A percentile compares a stretch with the other conserved stretches of the same genome.
These are phyloP conservation scores for Ophiocordyceps camponoti-saundersi DNA, from an alignment of 2,329 filamentous ascomycete genomes.

Conservation along the genomic window DNA sequence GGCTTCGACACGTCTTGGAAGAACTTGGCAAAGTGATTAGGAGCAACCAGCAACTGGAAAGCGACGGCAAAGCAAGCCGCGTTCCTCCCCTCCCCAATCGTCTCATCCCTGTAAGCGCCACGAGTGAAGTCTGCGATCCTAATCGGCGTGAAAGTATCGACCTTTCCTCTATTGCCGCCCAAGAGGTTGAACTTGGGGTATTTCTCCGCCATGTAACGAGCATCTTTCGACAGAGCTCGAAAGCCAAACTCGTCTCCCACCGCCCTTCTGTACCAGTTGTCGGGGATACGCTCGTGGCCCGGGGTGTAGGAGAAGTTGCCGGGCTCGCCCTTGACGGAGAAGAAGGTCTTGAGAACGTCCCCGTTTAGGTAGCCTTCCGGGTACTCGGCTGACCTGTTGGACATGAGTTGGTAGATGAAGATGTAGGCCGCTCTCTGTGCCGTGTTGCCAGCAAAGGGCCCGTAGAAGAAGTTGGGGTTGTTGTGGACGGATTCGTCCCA, in stretches of 20 bases:
- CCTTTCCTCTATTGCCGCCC: conserved; percentile 31
- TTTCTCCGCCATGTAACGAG: conserved; percentile 13
- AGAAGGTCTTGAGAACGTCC: conserved; percentile 1
- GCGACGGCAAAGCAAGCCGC: neutral
- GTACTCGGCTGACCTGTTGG: conserved; percentile 23
- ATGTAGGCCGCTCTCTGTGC: conserved; percentile 27
- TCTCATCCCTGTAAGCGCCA: conserved; percentile 21
- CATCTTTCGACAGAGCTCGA: conserved; percentile 18
- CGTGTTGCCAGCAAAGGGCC: conserved; percentile 26
- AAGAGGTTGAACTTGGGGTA: conserved; percentile 9
- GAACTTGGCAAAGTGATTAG: neutral
- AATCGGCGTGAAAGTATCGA: conserved; percentile 30
- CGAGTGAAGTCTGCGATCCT: conserved; percentile 23
- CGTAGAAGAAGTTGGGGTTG: conserved; percentile 37
- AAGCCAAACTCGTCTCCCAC: conserved; percentile 23
- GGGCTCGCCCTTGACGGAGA: conserved; percentile 18
- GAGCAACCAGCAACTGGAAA: neutral
- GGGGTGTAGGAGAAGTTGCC: conserved; percentile 21
- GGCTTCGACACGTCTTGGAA: too few relatives aligned
- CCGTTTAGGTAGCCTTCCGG: conserved; percentile 12
- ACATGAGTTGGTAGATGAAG: conserved; percentile 23
- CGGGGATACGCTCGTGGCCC: conserved; percentile 30
- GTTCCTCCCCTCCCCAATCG: neutral
- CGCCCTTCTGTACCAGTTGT: conserved; percentile 27
- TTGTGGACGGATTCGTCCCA: conserved; percentile 20